Evolutionary conservation across 169 alveolate species (phyloP), one percentile per base, ranked within the genome.

Genomic region (Cryptosporidium viatorum): DNA sequence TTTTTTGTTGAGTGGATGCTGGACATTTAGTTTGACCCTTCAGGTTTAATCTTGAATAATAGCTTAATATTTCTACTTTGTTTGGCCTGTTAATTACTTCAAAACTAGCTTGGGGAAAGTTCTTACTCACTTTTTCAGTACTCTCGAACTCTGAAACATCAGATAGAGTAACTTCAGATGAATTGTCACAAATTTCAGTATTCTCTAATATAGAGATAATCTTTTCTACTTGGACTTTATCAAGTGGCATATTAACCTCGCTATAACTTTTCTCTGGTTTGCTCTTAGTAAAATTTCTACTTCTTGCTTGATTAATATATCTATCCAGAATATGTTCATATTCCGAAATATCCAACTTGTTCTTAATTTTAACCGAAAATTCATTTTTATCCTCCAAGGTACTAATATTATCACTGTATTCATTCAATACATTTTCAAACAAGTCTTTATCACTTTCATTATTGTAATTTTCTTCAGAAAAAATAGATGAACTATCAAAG

Each of bases 321-420:
- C 59, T 67, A 80, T 80, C 89, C 37, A 80, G 37, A 37, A 80
- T 59, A 37, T 80, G 37, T 59, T 80, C 89, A 50, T 59, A 80
- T 26, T 80, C 50, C 48, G 29, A 45, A 31, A 59, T 41, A 80
- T 71, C 41, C 14, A 33, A 50, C 21, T 48, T 71, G 16, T 35
- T 35, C 5, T 69, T 45, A 29, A 18, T 0, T 37, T 39, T 18
- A 37, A 18, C 37, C 21, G 18, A 37, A 18, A 45, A 26, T 69
- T 69, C 39, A 37, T 29, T 37, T 45, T 41, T 23, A 37, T 65
- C n/a, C 7, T 16, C 52, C 12, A 37, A 33, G 41, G 50, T 3
- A 48, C 18, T 65, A 8, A 48, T 2, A 60, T 62, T 43, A 80
- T 60, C 65, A 45, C 8, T 65, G 50, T 80, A 80, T 50, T 80